Percentiles rank a stretch among this genome's conserved stretches.
Conservation (phyloP, 306 rosid species). For the Cucumis cinereus region DNA sequence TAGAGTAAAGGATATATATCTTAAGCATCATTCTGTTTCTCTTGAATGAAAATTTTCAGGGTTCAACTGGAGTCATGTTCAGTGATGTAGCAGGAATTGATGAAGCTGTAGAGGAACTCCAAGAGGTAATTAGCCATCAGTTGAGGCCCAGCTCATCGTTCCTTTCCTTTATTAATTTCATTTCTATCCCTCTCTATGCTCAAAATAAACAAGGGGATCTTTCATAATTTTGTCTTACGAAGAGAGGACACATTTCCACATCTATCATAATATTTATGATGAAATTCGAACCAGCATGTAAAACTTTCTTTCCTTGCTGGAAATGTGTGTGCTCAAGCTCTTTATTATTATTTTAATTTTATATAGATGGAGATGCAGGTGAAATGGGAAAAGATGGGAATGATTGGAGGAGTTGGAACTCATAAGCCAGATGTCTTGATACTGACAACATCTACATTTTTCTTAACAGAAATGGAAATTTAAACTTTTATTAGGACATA, state of each 20-base stretch:
- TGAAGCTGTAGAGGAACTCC: conserved; percentile 96
- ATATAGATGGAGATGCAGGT: neutral
- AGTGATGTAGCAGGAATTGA: conserved; percentile 95
- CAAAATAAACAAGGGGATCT: neutral
- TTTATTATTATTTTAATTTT: neutral
- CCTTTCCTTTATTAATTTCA: neutral
- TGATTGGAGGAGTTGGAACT: neutral
- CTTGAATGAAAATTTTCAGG: conserved; percentile 31
- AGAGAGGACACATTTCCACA: neutral
- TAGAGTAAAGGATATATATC: conserved; percentile 2
- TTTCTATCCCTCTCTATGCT: neutral
- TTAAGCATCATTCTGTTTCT: neutral
- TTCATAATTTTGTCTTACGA: neutral
- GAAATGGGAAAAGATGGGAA: neutral
- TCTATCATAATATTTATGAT: neutral
- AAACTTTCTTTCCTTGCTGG: neutral
- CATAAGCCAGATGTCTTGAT: neutral
- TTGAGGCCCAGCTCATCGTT: neutral
- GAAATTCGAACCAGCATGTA: neutral
- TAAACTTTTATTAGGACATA: neutral
- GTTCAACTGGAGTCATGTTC: conserved; percentile 91
- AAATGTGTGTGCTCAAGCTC: neutral
- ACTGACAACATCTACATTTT: neutral
- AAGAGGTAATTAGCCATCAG: conserved; percentile 45
- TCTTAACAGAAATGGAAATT: neutral